Percentiles rank a stretch among this genome's conserved stretches.
Evolutionary conservation across 2,329 filamentous ascomycete genomes (phyloP).

Genomic region (Neodidymelliopsis sp.): DNA sequence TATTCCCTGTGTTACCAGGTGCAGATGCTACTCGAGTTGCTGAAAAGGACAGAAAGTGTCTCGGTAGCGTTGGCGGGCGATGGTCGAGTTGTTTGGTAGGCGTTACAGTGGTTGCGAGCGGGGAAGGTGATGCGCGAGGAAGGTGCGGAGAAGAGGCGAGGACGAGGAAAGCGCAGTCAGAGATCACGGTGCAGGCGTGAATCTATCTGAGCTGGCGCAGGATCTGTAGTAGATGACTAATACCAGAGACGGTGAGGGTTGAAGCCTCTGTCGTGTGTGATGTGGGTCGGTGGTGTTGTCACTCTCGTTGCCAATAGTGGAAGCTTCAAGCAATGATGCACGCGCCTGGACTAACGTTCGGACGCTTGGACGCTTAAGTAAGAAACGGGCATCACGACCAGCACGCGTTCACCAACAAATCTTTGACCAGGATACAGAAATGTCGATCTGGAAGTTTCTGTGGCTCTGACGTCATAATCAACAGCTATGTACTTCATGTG

Average conservation of each 20-base stretch:
- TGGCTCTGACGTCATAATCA: conserved; percentile 12
- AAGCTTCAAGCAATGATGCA: conserved; percentile 19
- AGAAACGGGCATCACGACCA: conserved; percentile 17
- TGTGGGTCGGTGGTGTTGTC: conserved; percentile 28
- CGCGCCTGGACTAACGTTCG: conserved; percentile 16
- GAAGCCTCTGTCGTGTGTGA: conserved; percentile 17
- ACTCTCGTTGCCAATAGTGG: conserved; percentile 14
- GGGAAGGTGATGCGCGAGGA: conserved; percentile 13
- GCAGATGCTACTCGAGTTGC: neutral
- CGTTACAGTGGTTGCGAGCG: conserved; percentile 4
- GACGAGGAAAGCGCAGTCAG: conserved; percentile 7
- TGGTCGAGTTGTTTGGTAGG: neutral
- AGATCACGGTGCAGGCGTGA: conserved; percentile 49
- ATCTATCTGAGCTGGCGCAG: conserved; percentile 27
- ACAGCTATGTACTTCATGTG: no score
- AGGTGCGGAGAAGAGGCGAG: conserved; percentile 11
- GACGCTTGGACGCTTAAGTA: conserved; percentile 23
- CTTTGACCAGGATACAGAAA: conserved; percentile 1
- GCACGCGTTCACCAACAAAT: conserved; percentile 11
- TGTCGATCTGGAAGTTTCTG: conserved; percentile 11
- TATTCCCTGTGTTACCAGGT: neutral
- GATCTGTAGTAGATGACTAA: conserved; percentile 16
- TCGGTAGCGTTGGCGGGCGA: conserved; percentile 1
- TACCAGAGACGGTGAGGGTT: conserved; percentile 20
- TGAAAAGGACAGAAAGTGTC: neutral